Conservation (phyloP, 805 yeast genomes). For the Scheffersomyces amazonensis region DNA sequence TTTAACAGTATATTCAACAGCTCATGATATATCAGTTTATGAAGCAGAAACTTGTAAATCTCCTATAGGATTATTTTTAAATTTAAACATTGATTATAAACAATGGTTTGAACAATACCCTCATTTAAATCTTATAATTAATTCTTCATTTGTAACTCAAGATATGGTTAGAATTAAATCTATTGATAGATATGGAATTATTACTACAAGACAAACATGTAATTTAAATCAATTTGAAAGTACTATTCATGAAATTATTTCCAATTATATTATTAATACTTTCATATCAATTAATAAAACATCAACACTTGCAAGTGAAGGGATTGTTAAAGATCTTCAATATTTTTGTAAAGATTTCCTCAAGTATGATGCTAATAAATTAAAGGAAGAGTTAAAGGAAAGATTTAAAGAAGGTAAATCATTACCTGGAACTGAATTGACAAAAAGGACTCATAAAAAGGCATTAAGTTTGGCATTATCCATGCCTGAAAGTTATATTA, state of each 20-base stretch:
- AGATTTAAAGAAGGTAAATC: not conserved
- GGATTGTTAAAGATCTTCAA: conserved; percentile 12
- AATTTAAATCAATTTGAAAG: conserved; percentile 16
- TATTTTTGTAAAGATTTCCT: conserved; percentile 3
- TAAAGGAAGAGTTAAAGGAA: not conserved
- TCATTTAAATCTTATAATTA: conserved; percentile 46
- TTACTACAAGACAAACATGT: conserved; percentile 20
- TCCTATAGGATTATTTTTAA: conserved; percentile 64
- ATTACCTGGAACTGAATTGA: not conserved
- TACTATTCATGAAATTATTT: conserved; percentile 19
- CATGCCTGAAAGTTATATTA: not conserved
- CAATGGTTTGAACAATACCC: conserved; percentile 31
- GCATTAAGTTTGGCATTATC: not conserved
- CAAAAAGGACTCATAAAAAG: not conserved
- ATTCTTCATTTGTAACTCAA: conserved; percentile 40
- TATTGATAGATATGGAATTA: conserved; percentile 10
- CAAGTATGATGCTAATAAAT: not conserved
- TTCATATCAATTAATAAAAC: conserved; percentile 20
- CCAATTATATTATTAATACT: conserved; percentile 15
- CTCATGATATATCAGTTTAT: conserved; percentile 60
- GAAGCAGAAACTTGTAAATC: conserved; percentile 55
- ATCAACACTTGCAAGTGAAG: conserved; percentile 17
- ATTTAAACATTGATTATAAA: conserved; percentile 39
- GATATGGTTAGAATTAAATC: conserved; percentile 14
- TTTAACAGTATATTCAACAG: conserved; percentile 56